Evolutionary conservation across 805 yeast genomes (phyloP).

Genomic region (Wickerhamiella lipophila): DNA sequence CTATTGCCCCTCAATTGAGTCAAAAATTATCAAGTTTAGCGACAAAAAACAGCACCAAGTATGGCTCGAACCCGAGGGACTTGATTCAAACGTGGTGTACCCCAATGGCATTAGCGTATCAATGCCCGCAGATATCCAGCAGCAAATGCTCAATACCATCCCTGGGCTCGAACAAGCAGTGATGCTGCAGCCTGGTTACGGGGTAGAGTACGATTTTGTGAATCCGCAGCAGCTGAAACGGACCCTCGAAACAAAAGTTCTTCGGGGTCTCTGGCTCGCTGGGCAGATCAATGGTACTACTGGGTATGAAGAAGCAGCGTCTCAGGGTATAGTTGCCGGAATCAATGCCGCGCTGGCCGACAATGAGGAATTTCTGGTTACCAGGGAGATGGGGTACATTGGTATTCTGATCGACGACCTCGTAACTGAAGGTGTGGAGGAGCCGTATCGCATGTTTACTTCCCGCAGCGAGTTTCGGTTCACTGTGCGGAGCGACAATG

Average conservation of each 20-base stretch:
- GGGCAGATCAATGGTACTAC: conserved; percentile 99
- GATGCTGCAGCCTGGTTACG: conserved; percentile 95
- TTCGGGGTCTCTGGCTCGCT: conserved; percentile 72
- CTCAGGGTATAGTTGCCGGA: conserved; percentile 94
- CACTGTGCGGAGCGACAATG: conserved; percentile 85
- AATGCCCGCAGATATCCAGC: conserved; percentile 89
- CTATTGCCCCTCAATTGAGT: conserved; percentile 93
- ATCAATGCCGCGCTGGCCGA: conserved; percentile 72
- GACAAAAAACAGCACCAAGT: conserved; percentile 66
- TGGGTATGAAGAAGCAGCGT: conserved; percentile 97
- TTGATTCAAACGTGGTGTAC: conserved; percentile 73
- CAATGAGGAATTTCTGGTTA: conserved; percentile 39
- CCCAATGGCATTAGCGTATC: conserved; percentile 96
- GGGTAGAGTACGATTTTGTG: conserved; percentile 95
- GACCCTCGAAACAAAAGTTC: conserved; percentile 69
- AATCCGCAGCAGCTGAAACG: conserved; percentile 77
- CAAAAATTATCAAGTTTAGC: conserved; percentile 69
- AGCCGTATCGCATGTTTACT: conserved; percentile 96
- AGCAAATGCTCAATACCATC: conserved; percentile 55
- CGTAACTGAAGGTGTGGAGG: conserved; percentile 88
- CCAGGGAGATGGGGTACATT: conserved; percentile 73
- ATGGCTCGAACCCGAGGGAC: conserved; percentile 96
- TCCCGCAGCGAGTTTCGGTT: conserved; percentile 89
- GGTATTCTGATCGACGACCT: conserved; percentile 92
- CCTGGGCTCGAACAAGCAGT: conserved; percentile 78